These are phyloP conservation scores for Polysphondylium violaceum DNA, from an alignment of 78 protist species.

Conservation along the genomic window DNA sequence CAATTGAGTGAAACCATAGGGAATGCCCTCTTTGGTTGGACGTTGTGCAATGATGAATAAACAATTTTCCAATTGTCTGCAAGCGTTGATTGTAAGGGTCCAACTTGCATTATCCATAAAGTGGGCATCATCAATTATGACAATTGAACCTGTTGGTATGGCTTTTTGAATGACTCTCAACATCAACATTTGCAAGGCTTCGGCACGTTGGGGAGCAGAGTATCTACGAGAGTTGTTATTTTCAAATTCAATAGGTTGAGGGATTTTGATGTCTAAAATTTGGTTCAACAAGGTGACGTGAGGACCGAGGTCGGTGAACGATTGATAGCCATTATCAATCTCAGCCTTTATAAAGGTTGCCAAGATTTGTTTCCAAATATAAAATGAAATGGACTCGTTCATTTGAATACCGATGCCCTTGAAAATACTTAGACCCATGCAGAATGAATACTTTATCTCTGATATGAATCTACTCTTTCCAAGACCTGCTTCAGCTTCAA, in stretches of 20 bases:
- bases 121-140: conserved; percentile 81
- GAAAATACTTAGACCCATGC: conserved; percentile 22
- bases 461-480: conserved; percentile 67
- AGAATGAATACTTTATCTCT: conserved; percentile 46
- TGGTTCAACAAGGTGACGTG: conserved; percentile 45
- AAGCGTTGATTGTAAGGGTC: conserved; percentile 46
- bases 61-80: conserved; percentile 20
- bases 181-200: conserved; percentile 53
- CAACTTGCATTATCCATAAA: conserved; percentile 80
- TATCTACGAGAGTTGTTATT: background rate
- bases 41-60: conserved; percentile 51
- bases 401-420: conserved; percentile 63
- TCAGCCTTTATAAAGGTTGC: conserved; percentile 7
- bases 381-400: conserved; percentile 46
- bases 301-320: conserved; percentile 12
- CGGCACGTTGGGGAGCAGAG: conserved; percentile 64
- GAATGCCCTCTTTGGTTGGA: conserved; percentile 68
- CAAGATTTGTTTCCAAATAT: conserved; percentile 52
- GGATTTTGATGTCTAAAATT: conserved; percentile 3
- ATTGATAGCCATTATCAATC: background rate
- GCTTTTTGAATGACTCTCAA: conserved; percentile 25
- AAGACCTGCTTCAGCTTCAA: conserved; percentile 78
- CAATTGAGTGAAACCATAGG: conserved; percentile 24
- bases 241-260: background rate
- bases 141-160: conserved; percentile 34